Base-by-base conservation (phyloP, 345 rosid species). In the Clausena lansium region DNA sequence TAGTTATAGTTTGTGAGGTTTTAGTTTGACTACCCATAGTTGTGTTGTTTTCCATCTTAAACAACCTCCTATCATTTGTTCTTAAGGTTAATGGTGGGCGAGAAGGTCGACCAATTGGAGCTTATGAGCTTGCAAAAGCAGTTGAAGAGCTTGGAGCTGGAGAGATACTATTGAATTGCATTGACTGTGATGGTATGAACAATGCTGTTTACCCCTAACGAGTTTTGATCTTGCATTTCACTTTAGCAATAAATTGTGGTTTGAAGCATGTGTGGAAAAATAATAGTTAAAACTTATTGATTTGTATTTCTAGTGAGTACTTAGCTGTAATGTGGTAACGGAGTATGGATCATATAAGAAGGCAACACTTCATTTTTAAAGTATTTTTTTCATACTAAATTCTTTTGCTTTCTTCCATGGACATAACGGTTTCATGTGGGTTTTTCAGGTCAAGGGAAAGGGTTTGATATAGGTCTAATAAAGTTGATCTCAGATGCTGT, bases 121-220 rank as follows among this genome's bases (percentile, higher is more conserved):
- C 99, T 45, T 93, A 89, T 78, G 99, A 97, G 89, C 98, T 97
- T 80, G 98, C 98, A 47, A 93, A 89, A 89, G 92, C 92, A 54
- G 98, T 94, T 76, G 98, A 97, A 85, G 94, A 89, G 77, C 83
- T 94, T 71, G 99, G 98, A 73, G 98, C 99, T 69, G 98, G 99
- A 81, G 99, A 97, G 88, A 90, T 94, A 76, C 79, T 97, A 55
- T 84, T 97, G 74, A 97, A 97, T 83, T 97, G 99, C 90, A 93
- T 97, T 71, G 97, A 97, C 75, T 93, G 98, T 80, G 99, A 97
- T 81, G 98, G 99, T 95, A 55, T 76, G 80, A 81, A 27, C 17
- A 45, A 78, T 33, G 70, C 75, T 67, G 41, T 41, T 66, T 4
- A 38, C 55, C 67, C 25, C 2, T 2, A 2, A 13, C 10, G 60